Evolutionary conservation across 768 basidiomycete genomes (phyloP).

Genomic region (Rhodotorula kratochvilovae): DNA sequence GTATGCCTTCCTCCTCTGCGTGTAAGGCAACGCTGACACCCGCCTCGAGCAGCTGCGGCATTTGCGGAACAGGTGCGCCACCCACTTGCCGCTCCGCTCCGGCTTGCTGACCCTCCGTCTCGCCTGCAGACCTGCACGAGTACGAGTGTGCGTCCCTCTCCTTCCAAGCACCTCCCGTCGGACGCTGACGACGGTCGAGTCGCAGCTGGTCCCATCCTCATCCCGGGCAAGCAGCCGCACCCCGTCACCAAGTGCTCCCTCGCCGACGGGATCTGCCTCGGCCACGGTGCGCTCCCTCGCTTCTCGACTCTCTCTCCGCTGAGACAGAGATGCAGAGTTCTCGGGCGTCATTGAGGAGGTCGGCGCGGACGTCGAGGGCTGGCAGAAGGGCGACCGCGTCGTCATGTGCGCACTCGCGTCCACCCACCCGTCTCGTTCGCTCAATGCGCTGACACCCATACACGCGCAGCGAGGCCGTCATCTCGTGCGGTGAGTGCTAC

Average conservation of each 20-base stretch:
- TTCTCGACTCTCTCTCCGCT: slow-evolving; percentile 8
- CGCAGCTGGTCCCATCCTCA: slow-evolving; percentile 43
- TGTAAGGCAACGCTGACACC: not conserved
- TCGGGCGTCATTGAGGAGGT: slow-evolving; percentile 35
- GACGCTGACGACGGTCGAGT: not conserved
- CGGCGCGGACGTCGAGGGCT: slow-evolving; percentile 47
- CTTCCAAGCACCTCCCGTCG: not conserved
- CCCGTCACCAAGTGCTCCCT: slow-evolving; percentile 49
- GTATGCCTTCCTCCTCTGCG: not conserved
- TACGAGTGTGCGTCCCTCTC: slow-evolving; percentile 43
- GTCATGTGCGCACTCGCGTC: slow-evolving; percentile 39
- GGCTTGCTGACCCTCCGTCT: not conserved
- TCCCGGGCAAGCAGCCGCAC: slow-evolving; percentile 48
- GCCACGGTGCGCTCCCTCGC: slow-evolving; percentile 50
- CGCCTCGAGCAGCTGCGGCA: slow-evolving; percentile 32
- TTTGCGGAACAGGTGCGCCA: slow-evolving; percentile 48
- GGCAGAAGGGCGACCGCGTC: slow-evolving; percentile 48
- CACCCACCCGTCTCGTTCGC: no score
- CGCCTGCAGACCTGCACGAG: slow-evolving; percentile 48
- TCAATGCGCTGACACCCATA: no score
- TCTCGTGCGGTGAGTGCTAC: slow-evolving; percentile 46
- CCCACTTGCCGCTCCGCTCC: no score
- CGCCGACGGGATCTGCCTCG: slow-evolving; percentile 49
- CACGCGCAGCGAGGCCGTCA: slow-evolving; percentile 52
- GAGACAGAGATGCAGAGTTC: slow-evolving; percentile 13